These are phyloP conservation scores for Pythium aristosporum DNA, from an alignment of 352 stramenopile species.

Conservation along the genomic window DNA sequence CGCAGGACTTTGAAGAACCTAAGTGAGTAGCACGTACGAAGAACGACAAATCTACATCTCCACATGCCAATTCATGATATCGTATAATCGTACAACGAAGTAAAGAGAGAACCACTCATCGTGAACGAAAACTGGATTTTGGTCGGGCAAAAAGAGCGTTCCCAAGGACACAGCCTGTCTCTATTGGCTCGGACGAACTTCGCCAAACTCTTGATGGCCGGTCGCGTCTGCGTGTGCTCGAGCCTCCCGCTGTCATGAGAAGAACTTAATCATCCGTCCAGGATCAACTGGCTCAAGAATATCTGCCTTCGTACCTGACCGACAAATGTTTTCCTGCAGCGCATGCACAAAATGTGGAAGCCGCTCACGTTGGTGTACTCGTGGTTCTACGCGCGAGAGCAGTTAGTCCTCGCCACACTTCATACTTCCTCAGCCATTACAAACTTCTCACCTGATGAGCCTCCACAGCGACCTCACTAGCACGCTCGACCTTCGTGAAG, in stretches of 20 bases:
- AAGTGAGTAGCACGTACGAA: constrained; percentile 4
- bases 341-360: constrained; percentile 76
- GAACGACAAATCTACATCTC: constrained; percentile 11
- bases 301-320: constrained; percentile 26
- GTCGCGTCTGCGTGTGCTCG: constrained; percentile 57
- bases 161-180: background rate
- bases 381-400: constrained; percentile 40
- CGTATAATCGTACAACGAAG: background rate
- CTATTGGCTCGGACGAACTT: constrained; percentile 34
- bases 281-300: background rate
- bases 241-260: constrained; percentile 44
- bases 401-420: too few species aligned
- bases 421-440: background rate
- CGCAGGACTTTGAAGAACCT: constrained; percentile 24
- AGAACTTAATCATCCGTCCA: background rate
- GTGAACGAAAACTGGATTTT: background rate
- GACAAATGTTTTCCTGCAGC: constrained; percentile 60
- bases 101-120: background rate
- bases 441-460: constrained; percentile 55
- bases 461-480: constrained; percentile 79
- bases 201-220: constrained; percentile 75
- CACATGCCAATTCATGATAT: background rate
- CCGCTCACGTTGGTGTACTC: constrained; percentile 74
- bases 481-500: constrained; percentile 78
- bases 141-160: background rate